Conservation (phyloP, 306 rosid species). For the Pterocarpus santalinus region DNA sequence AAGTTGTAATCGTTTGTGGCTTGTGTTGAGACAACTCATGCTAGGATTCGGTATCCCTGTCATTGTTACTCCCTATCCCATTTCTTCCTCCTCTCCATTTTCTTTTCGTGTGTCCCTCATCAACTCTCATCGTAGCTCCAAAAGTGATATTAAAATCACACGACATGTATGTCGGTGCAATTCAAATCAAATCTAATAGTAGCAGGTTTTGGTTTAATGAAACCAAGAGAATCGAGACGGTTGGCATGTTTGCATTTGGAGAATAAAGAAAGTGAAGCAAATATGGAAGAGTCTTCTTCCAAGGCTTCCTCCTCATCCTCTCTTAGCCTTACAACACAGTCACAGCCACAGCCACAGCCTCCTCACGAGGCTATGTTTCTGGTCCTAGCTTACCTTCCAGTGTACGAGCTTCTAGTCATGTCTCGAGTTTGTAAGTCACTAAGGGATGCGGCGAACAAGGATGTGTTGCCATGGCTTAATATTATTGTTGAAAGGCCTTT, state of each 20-base stretch:
- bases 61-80: no score
- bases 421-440: conserved; percentile 67
- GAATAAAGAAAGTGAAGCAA: not conserved
- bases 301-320: conserved; percentile 24
- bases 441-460: conserved; percentile 67
- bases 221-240: not conserved
- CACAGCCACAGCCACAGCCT: conserved; percentile 34
- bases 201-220: not conserved
- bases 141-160: not conserved
- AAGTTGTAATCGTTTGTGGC: not conserved
- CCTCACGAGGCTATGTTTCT: conserved; percentile 75
- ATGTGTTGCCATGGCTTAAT: conserved; percentile 74
- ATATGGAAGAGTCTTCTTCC: conserved; percentile 42
- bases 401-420: conserved; percentile 70
- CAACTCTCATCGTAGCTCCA: conserved; percentile 8
- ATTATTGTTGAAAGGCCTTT: conserved; percentile 68
- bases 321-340: not conserved
- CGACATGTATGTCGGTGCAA: not conserved
- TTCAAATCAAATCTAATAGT: not conserved
- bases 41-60: not conserved
- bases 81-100: not conserved
- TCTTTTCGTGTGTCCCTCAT: conserved; percentile 11
- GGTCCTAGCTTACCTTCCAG: conserved; percentile 67
- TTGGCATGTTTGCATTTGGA: no score
- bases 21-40: not conserved